phyloP scores from a whole-genome alignment of 805 yeast species.

The Saturnispora saitoi region DNA sequence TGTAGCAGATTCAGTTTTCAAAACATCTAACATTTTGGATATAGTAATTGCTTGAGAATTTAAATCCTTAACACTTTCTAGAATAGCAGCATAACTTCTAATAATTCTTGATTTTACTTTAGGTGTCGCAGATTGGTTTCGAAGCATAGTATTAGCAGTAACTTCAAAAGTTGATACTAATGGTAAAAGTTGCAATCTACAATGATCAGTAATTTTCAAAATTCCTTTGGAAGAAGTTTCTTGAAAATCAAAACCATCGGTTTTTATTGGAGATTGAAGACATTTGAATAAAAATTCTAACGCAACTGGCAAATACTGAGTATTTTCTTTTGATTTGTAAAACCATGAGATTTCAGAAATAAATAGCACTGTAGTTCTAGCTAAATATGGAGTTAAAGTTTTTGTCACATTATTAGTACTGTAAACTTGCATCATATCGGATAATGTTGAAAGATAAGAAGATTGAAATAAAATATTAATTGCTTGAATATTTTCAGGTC shows the following conservation, averaged over 20 bases:
- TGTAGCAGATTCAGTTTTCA: conserved; percentile 17
- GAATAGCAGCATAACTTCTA: conserved; percentile 53
- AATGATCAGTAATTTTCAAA: conserved; percentile 46
- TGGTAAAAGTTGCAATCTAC: conserved; percentile 34
- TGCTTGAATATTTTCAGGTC: conserved; percentile 15
- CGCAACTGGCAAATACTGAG: conserved; percentile 37
- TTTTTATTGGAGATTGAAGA: conserved; percentile 1
- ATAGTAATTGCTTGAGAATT: conserved; percentile 30
- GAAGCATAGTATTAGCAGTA: conserved; percentile 40
- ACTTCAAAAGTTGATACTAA: conserved; percentile 42
- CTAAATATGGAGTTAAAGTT: conserved; percentile 22
- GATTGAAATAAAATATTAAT: conserved; percentile 25
- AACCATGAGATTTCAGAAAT: conserved; percentile 54
- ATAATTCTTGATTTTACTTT: conserved; percentile 52
- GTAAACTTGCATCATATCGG: not conserved
- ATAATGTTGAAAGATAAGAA: conserved; percentile 18
- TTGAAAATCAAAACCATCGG: conserved; percentile 9
- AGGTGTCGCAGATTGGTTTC: conserved; percentile 24
- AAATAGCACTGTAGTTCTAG: conserved; percentile 46
- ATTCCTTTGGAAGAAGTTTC: conserved; percentile 46
- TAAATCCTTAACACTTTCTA: conserved; percentile 47
- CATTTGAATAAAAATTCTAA: conserved; percentile 39
- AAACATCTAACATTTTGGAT: conserved; percentile 17
- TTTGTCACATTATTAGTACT: not conserved
- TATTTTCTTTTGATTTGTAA: conserved; percentile 41